Evolutionary conservation across 441 rosid genomes (phyloP).

Genomic region (Rhodomyrtus psidioides): DNA sequence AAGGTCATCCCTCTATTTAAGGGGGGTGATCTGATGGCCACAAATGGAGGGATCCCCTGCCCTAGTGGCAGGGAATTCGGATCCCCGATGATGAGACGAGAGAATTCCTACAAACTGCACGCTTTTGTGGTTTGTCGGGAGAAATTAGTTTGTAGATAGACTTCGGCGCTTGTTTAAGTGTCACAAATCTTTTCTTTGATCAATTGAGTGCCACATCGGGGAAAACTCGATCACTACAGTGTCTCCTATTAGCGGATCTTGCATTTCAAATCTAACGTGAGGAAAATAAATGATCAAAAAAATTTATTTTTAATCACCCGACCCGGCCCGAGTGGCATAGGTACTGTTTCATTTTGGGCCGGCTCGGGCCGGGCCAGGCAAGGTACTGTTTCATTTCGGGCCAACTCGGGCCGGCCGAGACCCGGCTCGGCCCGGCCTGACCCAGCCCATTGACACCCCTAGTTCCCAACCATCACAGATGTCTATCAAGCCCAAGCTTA

Average conservation of each 20-base stretch:
- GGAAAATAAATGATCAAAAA: not conserved
- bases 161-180: not conserved
- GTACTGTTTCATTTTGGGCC: too few species aligned
- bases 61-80: too few species aligned
- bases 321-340: too few species aligned
- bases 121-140: not conserved
- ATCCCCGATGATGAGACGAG: not conserved
- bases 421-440: too few species aligned
- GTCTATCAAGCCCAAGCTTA: not conserved
- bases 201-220: not conserved
- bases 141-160: not conserved
- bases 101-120: not conserved
- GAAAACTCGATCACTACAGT: not conserved
- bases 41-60: too few species aligned
- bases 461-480: not conserved
- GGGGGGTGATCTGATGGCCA: too few species aligned
- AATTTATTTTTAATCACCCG: too few species aligned
- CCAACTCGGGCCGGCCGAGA: too few species aligned
- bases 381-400: too few species aligned
- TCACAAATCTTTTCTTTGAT: not conserved
- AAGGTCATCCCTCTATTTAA: too few species aligned
- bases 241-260: not conserved
- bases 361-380: too few species aligned
- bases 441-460: too few species aligned
- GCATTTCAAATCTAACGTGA: not conserved